Base-by-base conservation (phyloP, 2,329 filamentous ascomycete species). In the Lecanosticta acicola region DNA sequence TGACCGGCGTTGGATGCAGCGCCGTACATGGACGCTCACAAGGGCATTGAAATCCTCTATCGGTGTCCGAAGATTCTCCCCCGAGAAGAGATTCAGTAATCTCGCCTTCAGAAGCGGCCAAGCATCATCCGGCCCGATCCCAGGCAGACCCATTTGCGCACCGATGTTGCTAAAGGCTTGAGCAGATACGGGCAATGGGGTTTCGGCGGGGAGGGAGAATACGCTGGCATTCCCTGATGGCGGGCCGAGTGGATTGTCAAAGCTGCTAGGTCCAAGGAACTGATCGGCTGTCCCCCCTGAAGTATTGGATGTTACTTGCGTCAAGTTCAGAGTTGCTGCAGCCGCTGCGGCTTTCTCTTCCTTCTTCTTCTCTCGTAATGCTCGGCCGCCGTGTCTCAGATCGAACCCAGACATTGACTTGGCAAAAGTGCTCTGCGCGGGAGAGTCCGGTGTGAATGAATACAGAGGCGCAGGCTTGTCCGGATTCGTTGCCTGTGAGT, bases 361-460 rank as follows among this genome's bases (percentile, higher is more conserved):
- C 49, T 73, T 75, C 55, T 75, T 74, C 51, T 91, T 94, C 62
- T 95, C 88, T 32, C 85, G 78, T 37, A 90, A 67, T 4, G 83
- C 85, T 34, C 84, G 78, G 1, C 83, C 86, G 34, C 84, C 87
- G 68, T 91, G 86, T 41, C 87, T 76, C 19, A 91, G 70, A 65
- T 91, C 87, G 35, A 91, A 71, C 0, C 85, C 85, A 48, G 85
- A 91, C 61, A 93, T 85, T 2, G 84, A 85, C 68, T 93, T 94
- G 32, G 83, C 76, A 63, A 97, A 94, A 24, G 78, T 77, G 41
- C 75, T 77, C 11, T 82, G 80, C 0, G 78, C 83, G 1, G 86
- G 85, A 49, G 83, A 88, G 5, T 83, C 76, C 1, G 85, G 85
- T 1, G 86, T 85, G 66, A 91, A 90, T 51, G 81, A 88, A 70